A percentile compares a stretch with the other conserved stretches of the same genome.
Conservation (phyloP, 1,139 yeast genomes). For the Saccharomyces hybrid region DNA sequence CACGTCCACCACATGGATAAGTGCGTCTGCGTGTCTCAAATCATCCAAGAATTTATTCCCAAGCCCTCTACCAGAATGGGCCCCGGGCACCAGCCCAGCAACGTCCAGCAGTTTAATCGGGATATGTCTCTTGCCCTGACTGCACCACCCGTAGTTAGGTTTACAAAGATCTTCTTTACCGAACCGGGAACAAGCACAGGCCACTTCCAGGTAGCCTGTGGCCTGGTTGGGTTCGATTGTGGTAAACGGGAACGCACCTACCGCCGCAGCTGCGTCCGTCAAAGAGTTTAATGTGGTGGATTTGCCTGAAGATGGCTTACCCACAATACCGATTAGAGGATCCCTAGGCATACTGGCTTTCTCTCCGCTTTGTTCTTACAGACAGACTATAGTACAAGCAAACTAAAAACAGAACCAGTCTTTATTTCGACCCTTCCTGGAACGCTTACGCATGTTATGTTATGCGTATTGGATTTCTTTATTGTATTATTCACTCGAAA, state of each 20-base stretch:
- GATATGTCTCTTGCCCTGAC: slow-evolving; percentile 73
- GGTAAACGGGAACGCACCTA: slow-evolving; percentile 95
- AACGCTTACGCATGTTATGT: background rate
- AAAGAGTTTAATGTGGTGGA: slow-evolving; percentile 62
- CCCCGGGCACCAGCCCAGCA: slow-evolving; percentile 94
- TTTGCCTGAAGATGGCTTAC: slow-evolving; percentile 94
- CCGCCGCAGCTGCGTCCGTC: slow-evolving; percentile 86
- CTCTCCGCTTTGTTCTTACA: background rate
- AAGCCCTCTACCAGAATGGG: slow-evolving; percentile 86
- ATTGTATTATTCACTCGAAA: background rate
- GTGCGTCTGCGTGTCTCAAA: slow-evolving; percentile 90
- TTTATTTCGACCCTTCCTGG: background rate
- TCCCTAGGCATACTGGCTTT: slow-evolving; percentile 54
- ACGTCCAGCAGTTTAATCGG: slow-evolving; percentile 88
- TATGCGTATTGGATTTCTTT: background rate
- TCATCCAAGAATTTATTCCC: slow-evolving; percentile 94
- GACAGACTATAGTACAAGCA: background rate
- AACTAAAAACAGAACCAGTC: background rate
- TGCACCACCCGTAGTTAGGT: slow-evolving; percentile 94
- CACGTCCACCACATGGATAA: slow-evolving; percentile 93
- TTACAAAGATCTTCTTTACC: slow-evolving; percentile 60
- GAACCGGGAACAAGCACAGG: slow-evolving; percentile 79
- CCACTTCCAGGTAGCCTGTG: slow-evolving; percentile 81
- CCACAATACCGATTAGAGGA: slow-evolving; percentile 89
- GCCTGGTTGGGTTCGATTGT: slow-evolving; percentile 96